These are phyloP conservation scores for Fomitiporia mediterranea DNA, from an alignment of 1,284 basidiomycete species.

Conservation along the genomic window DNA sequence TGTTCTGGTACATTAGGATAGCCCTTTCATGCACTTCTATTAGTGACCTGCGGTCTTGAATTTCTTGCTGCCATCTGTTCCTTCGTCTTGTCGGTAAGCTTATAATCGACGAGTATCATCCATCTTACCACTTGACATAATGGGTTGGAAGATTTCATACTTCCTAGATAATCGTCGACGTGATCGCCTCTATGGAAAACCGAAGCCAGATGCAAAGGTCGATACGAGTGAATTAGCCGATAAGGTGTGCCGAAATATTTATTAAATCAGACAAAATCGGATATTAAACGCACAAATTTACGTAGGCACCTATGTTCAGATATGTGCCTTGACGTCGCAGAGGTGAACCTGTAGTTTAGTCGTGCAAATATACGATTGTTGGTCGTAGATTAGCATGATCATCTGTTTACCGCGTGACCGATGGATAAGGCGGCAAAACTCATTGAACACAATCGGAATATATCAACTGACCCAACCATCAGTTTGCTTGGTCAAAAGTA, in stretches of 20 bases:
- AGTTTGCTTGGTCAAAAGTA: no score
- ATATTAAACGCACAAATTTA: no score
- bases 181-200: conserved; percentile 51
- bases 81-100: conserved; percentile 47
- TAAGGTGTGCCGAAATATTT: conserved; percentile 40
- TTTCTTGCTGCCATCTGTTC: conserved; percentile 54
- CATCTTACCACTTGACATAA: neutral
- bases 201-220: conserved; percentile 44
- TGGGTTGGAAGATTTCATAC: conserved; percentile 48
- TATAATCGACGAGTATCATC: neutral
- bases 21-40: no score
- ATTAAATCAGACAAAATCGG: no score
- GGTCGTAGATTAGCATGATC: no score
- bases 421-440: no score
- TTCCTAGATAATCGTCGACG: conserved; percentile 55
- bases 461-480: no score
- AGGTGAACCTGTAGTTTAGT: neutral
- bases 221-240: conserved; percentile 67
- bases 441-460: no score
- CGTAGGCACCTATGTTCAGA: conserved; percentile 10
- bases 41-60: conserved; percentile 52
- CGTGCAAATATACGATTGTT: neutral
- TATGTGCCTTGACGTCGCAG: conserved; percentile 10
- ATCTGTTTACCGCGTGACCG: no score
- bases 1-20: no score